These are phyloP conservation scores for Zea luxurians DNA, from an alignment of 176 grass and related monocot species.

Conservation along the genomic window DNA sequence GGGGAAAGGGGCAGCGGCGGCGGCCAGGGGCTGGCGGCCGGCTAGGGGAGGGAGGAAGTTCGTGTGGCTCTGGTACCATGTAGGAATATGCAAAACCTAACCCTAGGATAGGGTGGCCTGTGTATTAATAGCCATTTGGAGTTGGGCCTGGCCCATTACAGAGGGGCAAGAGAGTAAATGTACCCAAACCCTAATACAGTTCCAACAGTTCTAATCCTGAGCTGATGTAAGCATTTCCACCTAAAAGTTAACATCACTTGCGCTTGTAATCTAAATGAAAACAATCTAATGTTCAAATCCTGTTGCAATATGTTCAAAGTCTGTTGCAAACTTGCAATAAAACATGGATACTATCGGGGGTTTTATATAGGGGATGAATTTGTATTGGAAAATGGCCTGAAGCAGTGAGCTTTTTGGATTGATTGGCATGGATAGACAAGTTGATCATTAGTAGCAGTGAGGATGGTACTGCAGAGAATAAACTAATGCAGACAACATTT, in stretches of 20 bases:
- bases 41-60: no score
- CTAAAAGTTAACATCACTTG: neutral
- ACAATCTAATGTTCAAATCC: neutral
- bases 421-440: constrained; percentile 5
- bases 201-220: neutral
- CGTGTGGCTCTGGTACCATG: no score
- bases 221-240: neutral
- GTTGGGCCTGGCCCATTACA: no score
- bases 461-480: neutral
- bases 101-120: no score
- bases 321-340: constrained; percentile 2
- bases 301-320: neutral
- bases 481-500: neutral
- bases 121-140: no score
- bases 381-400: neutral
- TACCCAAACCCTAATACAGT: no score
- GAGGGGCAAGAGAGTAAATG: no score
- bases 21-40: no score
- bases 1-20: no score
- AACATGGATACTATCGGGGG: neutral
- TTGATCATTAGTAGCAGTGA: neutral
- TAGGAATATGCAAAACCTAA: no score
- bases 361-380: neutral
- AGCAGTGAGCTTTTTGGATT: neutral
- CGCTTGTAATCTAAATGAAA: neutral